phyloP scores from a whole-genome alignment of 805 yeast genomes.

The Wickerhamiella cacticola region DNA sequence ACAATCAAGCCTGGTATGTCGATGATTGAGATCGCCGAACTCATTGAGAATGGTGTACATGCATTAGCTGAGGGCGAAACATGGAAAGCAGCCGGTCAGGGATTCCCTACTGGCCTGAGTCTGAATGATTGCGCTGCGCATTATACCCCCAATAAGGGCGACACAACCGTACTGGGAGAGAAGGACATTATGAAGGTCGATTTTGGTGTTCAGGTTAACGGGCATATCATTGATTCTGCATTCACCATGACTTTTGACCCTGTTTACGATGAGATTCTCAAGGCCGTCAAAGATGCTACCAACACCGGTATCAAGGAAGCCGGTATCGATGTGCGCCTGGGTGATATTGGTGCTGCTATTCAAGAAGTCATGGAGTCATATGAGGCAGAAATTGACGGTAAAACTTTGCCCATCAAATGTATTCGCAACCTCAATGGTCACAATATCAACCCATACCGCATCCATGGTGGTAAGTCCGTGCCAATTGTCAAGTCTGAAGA shows the following conservation, averaged over 20 bases:
- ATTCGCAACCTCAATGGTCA: conserved; percentile 93
- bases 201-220: conserved; percentile 92
- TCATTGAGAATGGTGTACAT: conserved; percentile 75
- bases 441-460: conserved; percentile 67
- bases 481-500: conserved; percentile 94
- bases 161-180: conserved; percentile 61
- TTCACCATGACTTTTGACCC: conserved; percentile 76
- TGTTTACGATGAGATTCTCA: conserved; percentile 57
- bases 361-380: conserved; percentile 97
- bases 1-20: conserved; percentile 82
- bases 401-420: conserved; percentile 70
- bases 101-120: conserved; percentile 97
- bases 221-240: conserved; percentile 88
- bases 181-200: conserved; percentile 96
- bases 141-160: conserved; percentile 94
- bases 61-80: conserved; percentile 53
- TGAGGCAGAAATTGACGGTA: conserved; percentile 84
- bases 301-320: conserved; percentile 86
- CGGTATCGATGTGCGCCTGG: conserved; percentile 89
- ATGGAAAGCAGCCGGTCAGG: conserved; percentile 64
- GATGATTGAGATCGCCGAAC: conserved; percentile 78
- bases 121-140: conserved; percentile 94
- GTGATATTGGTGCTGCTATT: conserved; percentile 90
- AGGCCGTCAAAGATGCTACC: conserved; percentile 87
- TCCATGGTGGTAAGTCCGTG: conserved; percentile 92